Conservation (phyloP, 164 flowering plant genomes). For the Liquidambar formosana region DNA sequence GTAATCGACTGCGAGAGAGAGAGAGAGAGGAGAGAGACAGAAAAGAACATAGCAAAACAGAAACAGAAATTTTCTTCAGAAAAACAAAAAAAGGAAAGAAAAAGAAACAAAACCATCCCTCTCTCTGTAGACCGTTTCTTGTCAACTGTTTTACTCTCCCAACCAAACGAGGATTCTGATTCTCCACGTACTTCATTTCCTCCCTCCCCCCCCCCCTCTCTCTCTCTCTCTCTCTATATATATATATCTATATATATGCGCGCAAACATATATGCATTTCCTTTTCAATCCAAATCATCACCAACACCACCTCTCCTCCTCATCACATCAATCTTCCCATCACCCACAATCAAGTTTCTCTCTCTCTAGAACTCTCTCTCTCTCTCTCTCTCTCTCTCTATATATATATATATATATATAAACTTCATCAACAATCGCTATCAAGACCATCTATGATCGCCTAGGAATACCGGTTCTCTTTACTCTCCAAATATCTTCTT, state of each 20-base stretch:
- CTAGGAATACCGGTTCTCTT: not conserved
- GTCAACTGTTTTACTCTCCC: constrained; percentile 1
- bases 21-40: no score
- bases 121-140: not conserved
- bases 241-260: not conserved
- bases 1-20: no score
- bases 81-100: no score
- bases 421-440: not conserved
- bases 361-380: not conserved
- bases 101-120: no score
- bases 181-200: not conserved
- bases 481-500: not conserved
- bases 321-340: no score
- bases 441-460: not conserved
- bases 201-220: not conserved
- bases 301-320: not conserved
- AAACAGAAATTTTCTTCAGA: no score
- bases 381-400: not conserved
- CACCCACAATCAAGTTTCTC: not conserved
- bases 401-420: no score
- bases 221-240: not conserved
- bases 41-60: no score
- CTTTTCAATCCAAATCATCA: not conserved
- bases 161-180: constrained; percentile 2
- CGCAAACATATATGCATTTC: not conserved